Conservation (phyloP, 345 rosid species). For the Euphorbia lathyris region DNA sequence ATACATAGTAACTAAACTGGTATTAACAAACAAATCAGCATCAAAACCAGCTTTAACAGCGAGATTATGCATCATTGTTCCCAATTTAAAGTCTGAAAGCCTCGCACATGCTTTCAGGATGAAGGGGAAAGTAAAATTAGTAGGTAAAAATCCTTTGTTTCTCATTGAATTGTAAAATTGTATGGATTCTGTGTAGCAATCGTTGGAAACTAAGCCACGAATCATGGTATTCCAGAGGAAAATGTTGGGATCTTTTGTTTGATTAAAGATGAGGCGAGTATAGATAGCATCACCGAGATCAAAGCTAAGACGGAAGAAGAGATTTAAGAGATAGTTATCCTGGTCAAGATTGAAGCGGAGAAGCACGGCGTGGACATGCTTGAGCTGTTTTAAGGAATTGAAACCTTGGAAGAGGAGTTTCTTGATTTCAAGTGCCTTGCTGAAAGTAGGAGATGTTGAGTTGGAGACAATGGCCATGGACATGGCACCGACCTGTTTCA, state of each 20-base stretch:
- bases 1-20: conserved; percentile 41
- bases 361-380: conserved; percentile 54
- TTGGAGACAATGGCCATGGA: conserved; percentile 13
- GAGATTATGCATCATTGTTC: conserved; percentile 28
- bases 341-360: conserved; percentile 48
- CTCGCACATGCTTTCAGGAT: conserved; percentile 46
- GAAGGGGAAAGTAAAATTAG: conserved; percentile 48
- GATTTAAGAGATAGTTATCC: conserved; percentile 46
- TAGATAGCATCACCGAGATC: conserved; percentile 38
- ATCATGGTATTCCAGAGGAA: conserved; percentile 59
- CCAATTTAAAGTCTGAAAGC: conserved; percentile 25
- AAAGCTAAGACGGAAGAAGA: conserved; percentile 52
- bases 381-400: conserved; percentile 45
- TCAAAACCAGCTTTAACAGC: conserved; percentile 38
- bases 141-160: conserved; percentile 34
- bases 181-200: conserved; percentile 44
- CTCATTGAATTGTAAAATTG: conserved; percentile 42
- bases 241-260: conserved; percentile 42
- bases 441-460: conserved; percentile 13
- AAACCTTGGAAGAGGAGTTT: conserved; percentile 32
- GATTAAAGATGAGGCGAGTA: conserved; percentile 49
- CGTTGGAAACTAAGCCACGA: conserved; percentile 53
- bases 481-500: too few species aligned
- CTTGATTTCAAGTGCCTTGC: conserved; percentile 35
- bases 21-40: conserved; percentile 44